Evolutionary conservation across 345 rosid genomes (phyloP).

Genomic region (Pugionium dolabratum): DNA sequence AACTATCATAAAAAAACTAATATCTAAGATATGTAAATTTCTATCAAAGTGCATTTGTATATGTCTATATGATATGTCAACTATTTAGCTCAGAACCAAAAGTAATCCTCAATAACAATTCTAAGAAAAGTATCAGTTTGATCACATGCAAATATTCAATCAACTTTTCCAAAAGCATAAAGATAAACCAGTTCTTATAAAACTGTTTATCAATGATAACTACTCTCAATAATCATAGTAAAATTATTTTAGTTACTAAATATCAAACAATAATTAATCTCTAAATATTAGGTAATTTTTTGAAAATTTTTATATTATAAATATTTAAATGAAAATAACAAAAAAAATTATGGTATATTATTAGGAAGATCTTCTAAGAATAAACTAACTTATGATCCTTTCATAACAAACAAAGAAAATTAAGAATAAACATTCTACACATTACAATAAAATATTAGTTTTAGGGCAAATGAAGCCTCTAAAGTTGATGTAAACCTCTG

Average conservation of each 20-base stretch:
- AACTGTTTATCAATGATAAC: not conserved
- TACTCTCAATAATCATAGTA: conserved; percentile 3
- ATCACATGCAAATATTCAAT: conserved; percentile 45
- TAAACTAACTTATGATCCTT: conserved; percentile 6
- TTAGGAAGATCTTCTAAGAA: not conserved
- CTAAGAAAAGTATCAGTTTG: conserved; percentile 43
- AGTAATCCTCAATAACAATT: conserved; percentile 40
- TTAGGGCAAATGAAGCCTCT: conserved; percentile 25
- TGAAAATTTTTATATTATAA: too few species aligned
- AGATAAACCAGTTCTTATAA: conserved; percentile 10
- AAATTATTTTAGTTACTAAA: not conserved
- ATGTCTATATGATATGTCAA: too few species aligned
- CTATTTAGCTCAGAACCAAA: conserved; percentile 9
- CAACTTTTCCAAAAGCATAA: conserved; percentile 40
- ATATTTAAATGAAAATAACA: too few species aligned
- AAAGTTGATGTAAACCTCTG: conserved; percentile 38
- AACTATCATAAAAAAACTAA: too few species aligned
- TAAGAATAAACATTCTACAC: conserved; percentile 31
- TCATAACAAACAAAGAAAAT: not conserved
- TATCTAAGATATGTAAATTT: too few species aligned
- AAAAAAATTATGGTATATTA: not conserved
- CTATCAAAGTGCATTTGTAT: too few species aligned
- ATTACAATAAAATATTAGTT: conserved; percentile 27
- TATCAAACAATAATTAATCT: conserved; percentile 6
- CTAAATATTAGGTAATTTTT: too few species aligned